Base-by-base conservation (phyloP, 805 yeast species). In the Metschnikowia matae region DNA sequence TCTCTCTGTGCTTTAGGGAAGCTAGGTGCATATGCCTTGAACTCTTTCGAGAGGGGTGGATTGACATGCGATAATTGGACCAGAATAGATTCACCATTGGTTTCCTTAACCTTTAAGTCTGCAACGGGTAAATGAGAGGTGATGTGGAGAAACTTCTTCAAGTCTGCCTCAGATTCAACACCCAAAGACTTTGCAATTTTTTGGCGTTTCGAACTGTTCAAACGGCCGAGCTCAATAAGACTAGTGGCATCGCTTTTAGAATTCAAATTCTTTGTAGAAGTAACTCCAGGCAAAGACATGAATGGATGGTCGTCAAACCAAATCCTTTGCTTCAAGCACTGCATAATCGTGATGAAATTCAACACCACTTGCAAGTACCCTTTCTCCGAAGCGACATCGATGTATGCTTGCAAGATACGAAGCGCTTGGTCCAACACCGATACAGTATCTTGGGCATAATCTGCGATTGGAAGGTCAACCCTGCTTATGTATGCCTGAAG, bases 1-100 rank as follows among this genome's bases (percentile, higher is more conserved):
- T 94, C 98, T 61, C 89, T 84, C 67, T 94, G 99, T 2, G 83
- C 74, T 66, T 94, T 92, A 41, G 96, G 96, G 70, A 88, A 94
- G 58, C 80, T 81, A 2, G 95, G 92, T 50, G 91, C 75, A 60
- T 84, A 82, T 46, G 89, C 79, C 55, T 80, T 80, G 71, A 82
- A 87, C 41, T 85, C 90, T 3, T 72, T 69, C 54, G 78, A 80
- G 48, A 70, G 62, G 3, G 82, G 75, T 21, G 54, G 58, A 48
- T 79, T 82, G n/a, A 71, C 68, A 62, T 87, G 95, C 7, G 63
- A 65, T 35, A 89, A 68, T 18, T 65, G 68, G 18, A 88, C 70
- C 0, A 51, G 54, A 14, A 87, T 43, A 5, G 57, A 49, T 14
- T 68, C 74, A 0, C 64, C 49, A 7, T 56, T 59, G 0, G 54